Conservation (phyloP, 805 yeast species). For the Teunomyces lycoperdinae region DNA sequence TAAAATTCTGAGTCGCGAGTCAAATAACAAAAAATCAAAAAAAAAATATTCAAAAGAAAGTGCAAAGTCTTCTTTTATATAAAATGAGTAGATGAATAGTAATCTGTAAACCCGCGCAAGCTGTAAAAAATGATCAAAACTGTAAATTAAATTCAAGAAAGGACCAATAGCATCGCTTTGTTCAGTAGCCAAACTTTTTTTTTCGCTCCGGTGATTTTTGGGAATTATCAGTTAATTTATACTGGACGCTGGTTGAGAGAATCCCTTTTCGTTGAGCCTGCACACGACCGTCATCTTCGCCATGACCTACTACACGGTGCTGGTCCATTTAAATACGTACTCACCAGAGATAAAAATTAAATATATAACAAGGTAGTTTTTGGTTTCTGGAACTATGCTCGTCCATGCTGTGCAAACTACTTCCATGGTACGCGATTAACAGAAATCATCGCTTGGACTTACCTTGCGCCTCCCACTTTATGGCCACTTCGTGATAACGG, state of each 20-base stretch:
- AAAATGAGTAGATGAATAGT: background rate
- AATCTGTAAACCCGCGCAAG: constrained; percentile 3
- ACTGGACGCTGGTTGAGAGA: constrained; percentile 5
- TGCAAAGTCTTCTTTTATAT: constrained; percentile 8
- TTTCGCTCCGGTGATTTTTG: constrained; percentile 1
- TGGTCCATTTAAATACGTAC: background rate
- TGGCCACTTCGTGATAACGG: background rate
- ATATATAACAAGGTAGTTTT: background rate
- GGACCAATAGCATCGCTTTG: constrained; percentile 10
- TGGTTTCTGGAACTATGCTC: background rate
- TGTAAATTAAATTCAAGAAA: constrained; percentile 3
- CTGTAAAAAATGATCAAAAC: background rate
- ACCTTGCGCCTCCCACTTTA: background rate
- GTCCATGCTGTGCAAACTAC: background rate
- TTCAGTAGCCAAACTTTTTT: constrained; percentile 3
- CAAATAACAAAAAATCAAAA: constrained; percentile 1
- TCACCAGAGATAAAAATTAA: background rate
- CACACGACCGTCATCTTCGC: constrained; percentile 6
- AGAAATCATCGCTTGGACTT: background rate
- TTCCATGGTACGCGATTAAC: background rate
- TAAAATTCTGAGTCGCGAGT: constrained; percentile 4
- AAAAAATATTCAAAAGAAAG: constrained; percentile 4
- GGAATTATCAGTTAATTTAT: constrained; percentile 10
- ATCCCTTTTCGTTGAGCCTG: constrained; percentile 6
- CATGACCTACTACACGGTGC: constrained; percentile 1